phyloP scores from a whole-genome alignment of 1,284 basidiomycete species.

The Ceratobasidium sp. region DNA sequence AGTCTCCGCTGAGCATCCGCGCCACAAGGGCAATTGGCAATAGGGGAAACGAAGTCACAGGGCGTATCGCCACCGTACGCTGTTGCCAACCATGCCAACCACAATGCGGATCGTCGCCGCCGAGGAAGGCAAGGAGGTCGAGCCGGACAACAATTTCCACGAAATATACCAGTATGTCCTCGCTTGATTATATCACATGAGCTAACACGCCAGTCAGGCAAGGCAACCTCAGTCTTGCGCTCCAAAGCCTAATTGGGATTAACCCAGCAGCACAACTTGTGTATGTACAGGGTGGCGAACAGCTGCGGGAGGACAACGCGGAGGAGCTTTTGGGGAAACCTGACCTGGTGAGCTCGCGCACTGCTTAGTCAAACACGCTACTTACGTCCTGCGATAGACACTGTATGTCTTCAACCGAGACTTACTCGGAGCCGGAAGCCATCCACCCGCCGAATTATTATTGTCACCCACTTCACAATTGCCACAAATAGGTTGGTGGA shows the following conservation, averaged over 20 bases:
- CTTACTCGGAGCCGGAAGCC: slow-evolving; percentile 25
- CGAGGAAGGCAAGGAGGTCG: slow-evolving; percentile 39
- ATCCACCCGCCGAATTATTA: slow-evolving; percentile 22
- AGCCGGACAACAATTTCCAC: slow-evolving; percentile 31
- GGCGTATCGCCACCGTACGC: neutral
- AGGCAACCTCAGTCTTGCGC: slow-evolving; percentile 39
- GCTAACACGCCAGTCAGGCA: slow-evolving; percentile 30
- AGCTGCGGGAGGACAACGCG: slow-evolving; percentile 40
- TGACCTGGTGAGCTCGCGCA: slow-evolving; percentile 26
- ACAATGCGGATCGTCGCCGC: slow-evolving; percentile 37
- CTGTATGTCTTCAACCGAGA: slow-evolving; percentile 40
- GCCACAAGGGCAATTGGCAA: slow-evolving; percentile 19
- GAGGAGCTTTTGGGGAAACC: slow-evolving; percentile 35
- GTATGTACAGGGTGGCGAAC: slow-evolving; percentile 37
- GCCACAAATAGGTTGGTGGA: slow-evolving; percentile 24
- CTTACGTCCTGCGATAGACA: slow-evolving; percentile 23
- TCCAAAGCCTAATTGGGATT: slow-evolving; percentile 33
- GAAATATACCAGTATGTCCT: slow-evolving; percentile 35
- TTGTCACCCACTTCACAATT: neutral
- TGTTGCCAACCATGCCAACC: slow-evolving; percentile 13
- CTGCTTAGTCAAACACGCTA: slow-evolving; percentile 3
- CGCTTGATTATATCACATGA: neutral
- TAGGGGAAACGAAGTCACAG: slow-evolving; percentile 4
- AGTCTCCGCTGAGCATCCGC: too few relatives aligned
- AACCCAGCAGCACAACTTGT: slow-evolving; percentile 19